These are phyloP conservation scores for Colletotrichum tamarilloi DNA, from an alignment of 2,329 filamentous ascomycete species.

Conservation along the genomic window DNA sequence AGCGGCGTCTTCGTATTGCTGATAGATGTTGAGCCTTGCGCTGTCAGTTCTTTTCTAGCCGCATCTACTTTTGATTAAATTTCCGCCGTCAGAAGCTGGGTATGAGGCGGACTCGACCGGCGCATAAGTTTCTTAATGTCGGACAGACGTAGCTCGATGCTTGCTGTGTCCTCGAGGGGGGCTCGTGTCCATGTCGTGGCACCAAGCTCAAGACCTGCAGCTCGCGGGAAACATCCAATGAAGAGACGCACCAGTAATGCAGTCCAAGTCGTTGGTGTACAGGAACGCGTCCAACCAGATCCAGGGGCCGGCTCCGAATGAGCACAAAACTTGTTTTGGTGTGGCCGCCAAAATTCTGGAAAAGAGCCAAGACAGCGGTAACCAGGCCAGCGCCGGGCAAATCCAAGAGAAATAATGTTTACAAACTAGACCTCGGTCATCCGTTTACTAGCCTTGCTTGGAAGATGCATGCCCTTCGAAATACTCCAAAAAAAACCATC, in stretches of 20 bases:
- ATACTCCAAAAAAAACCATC: background rate
- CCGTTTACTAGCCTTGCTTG: background rate
- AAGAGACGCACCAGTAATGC: slow-evolving; percentile 1
- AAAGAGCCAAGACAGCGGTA: background rate
- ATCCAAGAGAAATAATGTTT: background rate
- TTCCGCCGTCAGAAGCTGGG: background rate
- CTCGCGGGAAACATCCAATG: slow-evolving; percentile 21
- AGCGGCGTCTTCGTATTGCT: slow-evolving; percentile 11
- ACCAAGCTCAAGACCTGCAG: slow-evolving; percentile 17
- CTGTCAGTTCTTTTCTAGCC: background rate
- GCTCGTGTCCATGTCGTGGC: slow-evolving; percentile 34
- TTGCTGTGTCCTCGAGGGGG: slow-evolving; percentile 13
- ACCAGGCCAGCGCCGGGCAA: background rate
- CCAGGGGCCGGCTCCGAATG: background rate
- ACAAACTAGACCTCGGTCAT: background rate
- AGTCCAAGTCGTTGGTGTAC: slow-evolving; percentile 26
- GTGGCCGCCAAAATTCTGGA: background rate
- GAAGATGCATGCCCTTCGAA: background rate
- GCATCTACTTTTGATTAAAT: background rate
- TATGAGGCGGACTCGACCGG: background rate
- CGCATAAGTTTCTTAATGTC: slow-evolving; percentile 6
- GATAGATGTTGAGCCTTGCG: background rate
- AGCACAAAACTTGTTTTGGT: slow-evolving; percentile 34
- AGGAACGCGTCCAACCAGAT: slow-evolving; percentile 34
- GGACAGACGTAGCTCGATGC: slow-evolving; percentile 5